Percentiles rank a stretch among this genome's conserved stretches.
phyloP scores from a whole-genome alignment of 495 filamentous ascomycete genomes.

The Neurospora sp. region DNA sequence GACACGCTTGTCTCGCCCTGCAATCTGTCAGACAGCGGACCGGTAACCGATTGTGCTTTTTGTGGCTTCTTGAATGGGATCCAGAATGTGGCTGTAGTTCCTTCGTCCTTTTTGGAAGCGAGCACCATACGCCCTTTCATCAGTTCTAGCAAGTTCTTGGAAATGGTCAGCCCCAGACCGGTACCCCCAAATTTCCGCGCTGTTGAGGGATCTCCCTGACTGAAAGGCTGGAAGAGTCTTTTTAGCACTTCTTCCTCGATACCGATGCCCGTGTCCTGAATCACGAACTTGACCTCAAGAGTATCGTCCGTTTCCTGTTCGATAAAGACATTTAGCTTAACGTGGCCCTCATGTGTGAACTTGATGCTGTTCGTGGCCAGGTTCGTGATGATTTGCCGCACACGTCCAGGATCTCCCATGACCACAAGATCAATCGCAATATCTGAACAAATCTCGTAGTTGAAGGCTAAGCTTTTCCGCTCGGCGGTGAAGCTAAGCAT shows the following conservation, averaged over 20 bases:
- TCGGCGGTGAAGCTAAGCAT: slow-evolving; percentile 52
- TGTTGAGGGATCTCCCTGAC: slow-evolving; percentile 72
- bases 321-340: slow-evolving; percentile 43
- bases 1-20: slow-evolving; percentile 54
- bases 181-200: slow-evolving; percentile 72
- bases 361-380: slow-evolving; percentile 85
- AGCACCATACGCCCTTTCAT: slow-evolving; percentile 72
- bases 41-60: slow-evolving; percentile 24
- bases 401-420: slow-evolving; percentile 67
- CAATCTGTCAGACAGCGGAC: slow-evolving; percentile 47
- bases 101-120: slow-evolving; percentile 44
- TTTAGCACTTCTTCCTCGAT: slow-evolving; percentile 65
- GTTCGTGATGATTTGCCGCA: slow-evolving; percentile 78
- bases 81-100: slow-evolving; percentile 58
- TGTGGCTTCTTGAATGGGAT: slow-evolving; percentile 55
- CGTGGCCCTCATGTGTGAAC: slow-evolving; percentile 65
- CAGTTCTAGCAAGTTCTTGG: slow-evolving; percentile 65
- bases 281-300: slow-evolving; percentile 47
- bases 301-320: slow-evolving; percentile 38
- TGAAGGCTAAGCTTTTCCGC: slow-evolving; percentile 49
- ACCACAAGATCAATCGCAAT: slow-evolving; percentile 39
- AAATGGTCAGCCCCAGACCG: slow-evolving; percentile 72
- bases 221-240: slow-evolving; percentile 76
- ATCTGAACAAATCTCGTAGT: slow-evolving; percentile 32
- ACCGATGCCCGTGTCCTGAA: slow-evolving; percentile 78